A percentile compares a stretch with the other conserved stretches of the same genome.
These are phyloP conservation scores for Polygonum aviculare DNA, from an alignment of 148 eudicot species.

Conservation along the genomic window DNA sequence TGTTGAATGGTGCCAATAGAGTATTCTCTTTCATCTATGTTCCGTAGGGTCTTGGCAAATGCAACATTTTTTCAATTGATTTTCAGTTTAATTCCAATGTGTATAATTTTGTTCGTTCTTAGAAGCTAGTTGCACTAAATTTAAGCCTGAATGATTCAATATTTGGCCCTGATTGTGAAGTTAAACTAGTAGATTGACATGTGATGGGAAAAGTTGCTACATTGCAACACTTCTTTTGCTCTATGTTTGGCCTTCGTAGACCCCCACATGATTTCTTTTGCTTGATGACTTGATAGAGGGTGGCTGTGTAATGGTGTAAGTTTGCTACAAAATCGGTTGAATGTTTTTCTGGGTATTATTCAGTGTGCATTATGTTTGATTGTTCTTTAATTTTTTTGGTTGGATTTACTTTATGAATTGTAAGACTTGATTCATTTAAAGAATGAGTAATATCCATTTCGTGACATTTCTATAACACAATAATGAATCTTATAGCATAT, in stretches of 20 bases:
- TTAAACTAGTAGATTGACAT: not conserved
- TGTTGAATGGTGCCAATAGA: not conserved
- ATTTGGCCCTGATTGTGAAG: not conserved
- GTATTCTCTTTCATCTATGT: not conserved
- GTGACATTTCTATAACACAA: not conserved
- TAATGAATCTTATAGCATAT: not conserved
- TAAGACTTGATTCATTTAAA: not conserved
- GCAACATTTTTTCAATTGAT: not conserved
- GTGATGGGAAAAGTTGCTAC: not conserved
- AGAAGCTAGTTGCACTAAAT: not conserved
- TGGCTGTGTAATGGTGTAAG: not conserved
- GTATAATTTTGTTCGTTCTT: not conserved
- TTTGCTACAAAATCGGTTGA: not conserved
- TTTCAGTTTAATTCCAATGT: not conserved
- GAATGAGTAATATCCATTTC: not conserved
- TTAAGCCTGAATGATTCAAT: not conserved
- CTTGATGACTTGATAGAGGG: not conserved
- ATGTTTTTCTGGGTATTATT: not conserved
- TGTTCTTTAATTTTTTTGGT: not conserved
- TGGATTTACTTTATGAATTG: not conserved
- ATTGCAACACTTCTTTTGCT: not conserved
- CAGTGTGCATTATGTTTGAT: not conserved
- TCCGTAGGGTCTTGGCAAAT: not conserved
- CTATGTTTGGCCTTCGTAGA: constrained; percentile 1
- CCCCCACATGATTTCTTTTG: not conserved